Evolutionary conservation across 495 filamentous ascomycete genomes (phyloP).

Genomic region (Pyronema omphalodes): DNA sequence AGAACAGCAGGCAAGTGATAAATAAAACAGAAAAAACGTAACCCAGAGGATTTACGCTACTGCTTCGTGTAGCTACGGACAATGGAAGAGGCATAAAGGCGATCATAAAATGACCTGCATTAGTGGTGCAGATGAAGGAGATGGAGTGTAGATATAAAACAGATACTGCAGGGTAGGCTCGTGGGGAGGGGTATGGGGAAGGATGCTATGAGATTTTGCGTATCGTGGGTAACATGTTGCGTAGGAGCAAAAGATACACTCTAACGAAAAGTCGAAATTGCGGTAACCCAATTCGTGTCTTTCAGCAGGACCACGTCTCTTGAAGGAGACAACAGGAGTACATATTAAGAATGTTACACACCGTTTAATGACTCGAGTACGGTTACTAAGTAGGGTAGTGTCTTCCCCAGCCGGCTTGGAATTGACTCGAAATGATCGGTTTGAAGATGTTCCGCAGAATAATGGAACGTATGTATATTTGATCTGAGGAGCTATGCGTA

Average conservation of each 20-base stretch:
- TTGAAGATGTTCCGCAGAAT: too few relatives aligned
- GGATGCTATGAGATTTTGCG: neutral
- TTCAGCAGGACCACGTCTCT: too few relatives aligned
- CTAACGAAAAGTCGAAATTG: too few relatives aligned
- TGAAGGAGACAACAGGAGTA: neutral
- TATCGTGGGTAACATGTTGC: neutral
- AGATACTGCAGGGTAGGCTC: neutral
- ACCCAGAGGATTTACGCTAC: neutral
- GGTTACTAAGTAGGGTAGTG: neutral
- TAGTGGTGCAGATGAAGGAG: neutral
- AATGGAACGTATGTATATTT: too few relatives aligned
- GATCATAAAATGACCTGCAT: constrained; percentile 4
- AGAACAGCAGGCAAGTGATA: neutral
- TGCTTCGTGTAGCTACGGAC: neutral
- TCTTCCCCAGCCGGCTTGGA: neutral
- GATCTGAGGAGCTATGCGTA: too few relatives aligned
- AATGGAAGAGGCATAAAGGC: neutral
- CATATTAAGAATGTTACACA: neutral
- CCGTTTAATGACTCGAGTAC: neutral
- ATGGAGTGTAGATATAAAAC: neutral
- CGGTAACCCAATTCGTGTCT: too few relatives aligned
- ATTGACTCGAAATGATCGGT: neutral
- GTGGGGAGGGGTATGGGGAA: neutral
- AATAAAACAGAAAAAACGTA: neutral
- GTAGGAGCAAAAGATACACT: neutral